These are phyloP conservation scores for Diaporthe nobilis DNA, from an alignment of 2,329 filamentous ascomycete species.

Conservation along the genomic window DNA sequence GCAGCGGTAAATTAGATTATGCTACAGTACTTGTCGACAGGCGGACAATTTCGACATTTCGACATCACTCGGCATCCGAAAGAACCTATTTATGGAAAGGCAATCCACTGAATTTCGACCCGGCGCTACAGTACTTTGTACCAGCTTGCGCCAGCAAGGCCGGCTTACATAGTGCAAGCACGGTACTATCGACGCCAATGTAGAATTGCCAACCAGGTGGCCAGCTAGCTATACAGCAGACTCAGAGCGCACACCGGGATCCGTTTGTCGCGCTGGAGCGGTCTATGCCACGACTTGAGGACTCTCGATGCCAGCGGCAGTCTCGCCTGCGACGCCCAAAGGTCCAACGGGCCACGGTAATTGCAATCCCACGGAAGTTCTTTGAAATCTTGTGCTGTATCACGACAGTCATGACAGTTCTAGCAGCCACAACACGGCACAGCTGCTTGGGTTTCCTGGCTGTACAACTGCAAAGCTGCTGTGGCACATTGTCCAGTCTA, in stretches of 20 bases:
- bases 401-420: background rate
- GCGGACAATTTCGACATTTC: background rate
- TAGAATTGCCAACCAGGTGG: background rate
- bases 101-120: background rate
- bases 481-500: background rate
- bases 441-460: conserved; percentile 12
- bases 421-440: conserved; percentile 30
- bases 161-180: background rate
- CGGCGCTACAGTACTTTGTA: background rate
- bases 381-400: background rate
- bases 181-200: background rate
- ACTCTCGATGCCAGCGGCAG: background rate
- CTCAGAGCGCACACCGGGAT: background rate
- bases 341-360: background rate
- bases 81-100: conserved; percentile 25
- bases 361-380: background rate
- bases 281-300: background rate
- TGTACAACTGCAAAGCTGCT: conserved; percentile 3
- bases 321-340: background rate
- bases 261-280: background rate
- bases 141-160: background rate
- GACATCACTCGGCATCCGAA: conserved; percentile 12
- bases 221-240: background rate
- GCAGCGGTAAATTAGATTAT: background rate
- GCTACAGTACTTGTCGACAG: background rate